These are phyloP conservation scores for Laburnicola sp. DNA, from an alignment of 2,329 filamentous ascomycete genomes.

Conservation along the genomic window DNA sequence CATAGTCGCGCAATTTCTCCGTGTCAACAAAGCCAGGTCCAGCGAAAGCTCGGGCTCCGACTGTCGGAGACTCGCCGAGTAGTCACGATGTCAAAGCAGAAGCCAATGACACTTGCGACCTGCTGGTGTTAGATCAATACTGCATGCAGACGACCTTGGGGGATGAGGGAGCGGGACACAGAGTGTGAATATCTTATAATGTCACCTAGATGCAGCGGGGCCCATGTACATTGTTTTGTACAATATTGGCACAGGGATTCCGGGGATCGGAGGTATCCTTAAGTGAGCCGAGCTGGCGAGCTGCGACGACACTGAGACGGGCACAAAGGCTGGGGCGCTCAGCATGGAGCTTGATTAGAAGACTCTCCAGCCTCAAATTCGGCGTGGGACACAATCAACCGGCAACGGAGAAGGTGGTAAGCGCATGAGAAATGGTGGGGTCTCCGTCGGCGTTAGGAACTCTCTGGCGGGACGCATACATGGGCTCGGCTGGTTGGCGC, in stretches of 20 bases:
- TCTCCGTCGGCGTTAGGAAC: conserved; percentile 38
- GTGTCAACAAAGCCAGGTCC: conserved; percentile 11
- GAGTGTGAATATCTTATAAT: background rate
- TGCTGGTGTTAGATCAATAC: background rate
- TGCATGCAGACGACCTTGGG: background rate
- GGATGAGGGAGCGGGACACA: background rate
- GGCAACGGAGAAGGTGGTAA: conserved; percentile 5
- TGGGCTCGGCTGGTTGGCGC: conserved; percentile 25
- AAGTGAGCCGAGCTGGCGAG: conserved; percentile 12
- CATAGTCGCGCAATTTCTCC: conserved; percentile 14
- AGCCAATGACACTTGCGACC: background rate
- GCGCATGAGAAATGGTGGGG: conserved; percentile 28
- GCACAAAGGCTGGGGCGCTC: background rate
- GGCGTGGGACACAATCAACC: conserved; percentile 6
- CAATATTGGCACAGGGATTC: conserved; percentile 3
- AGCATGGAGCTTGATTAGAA: background rate
- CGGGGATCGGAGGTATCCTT: conserved; percentile 27
- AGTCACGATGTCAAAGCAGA: background rate
- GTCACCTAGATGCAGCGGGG: too few species aligned
- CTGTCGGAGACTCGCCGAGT: conserved; percentile 5
- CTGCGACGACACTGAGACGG: conserved; percentile 26
- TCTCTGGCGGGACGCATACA: conserved; percentile 31
- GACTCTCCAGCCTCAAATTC: background rate
- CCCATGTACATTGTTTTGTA: too few species aligned
- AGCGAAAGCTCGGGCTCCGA: conserved; percentile 10